These are phyloP conservation scores for Wallacemonas collosoma DNA, from an alignment of 208 protist species.

Conservation along the genomic window DNA sequence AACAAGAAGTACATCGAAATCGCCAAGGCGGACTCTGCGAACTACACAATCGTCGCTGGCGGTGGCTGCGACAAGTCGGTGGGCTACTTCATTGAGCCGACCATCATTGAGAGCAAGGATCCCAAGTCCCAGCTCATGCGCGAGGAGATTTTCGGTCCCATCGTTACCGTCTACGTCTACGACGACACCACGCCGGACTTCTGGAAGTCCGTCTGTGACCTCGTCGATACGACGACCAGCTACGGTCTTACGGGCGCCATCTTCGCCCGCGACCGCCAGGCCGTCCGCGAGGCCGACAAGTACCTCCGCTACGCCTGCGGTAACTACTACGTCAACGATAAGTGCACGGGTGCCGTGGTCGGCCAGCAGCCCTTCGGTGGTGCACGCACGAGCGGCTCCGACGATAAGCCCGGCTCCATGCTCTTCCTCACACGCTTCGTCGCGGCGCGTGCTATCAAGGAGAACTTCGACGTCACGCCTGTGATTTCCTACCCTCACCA, in stretches of 20 bases:
- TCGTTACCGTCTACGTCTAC: constrained; percentile 96
- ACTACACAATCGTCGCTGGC: constrained; percentile 75
- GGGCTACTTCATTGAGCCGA: constrained; percentile 97
- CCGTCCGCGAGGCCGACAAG: constrained; percentile 62
- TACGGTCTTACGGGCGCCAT: constrained; percentile 96
- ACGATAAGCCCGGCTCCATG: constrained; percentile 96
- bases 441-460: constrained; percentile 95
- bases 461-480: constrained; percentile 91
- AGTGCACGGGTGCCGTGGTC: constrained; percentile 97
- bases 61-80: constrained; percentile 70
- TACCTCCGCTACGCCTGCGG: constrained; percentile 88
- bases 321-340: constrained; percentile 99
- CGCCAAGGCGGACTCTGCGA: constrained; percentile 80
- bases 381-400: constrained; percentile 91
- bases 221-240: constrained; percentile 87
- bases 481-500: constrained; percentile 93
- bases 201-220: constrained; percentile 83
- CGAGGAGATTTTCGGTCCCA: constrained; percentile 98
- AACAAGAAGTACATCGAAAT: constrained; percentile 95
- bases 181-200: constrained; percentile 85
- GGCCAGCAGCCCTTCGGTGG: constrained; percentile 98
- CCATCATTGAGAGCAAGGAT: constrained; percentile 93
- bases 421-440: constrained; percentile 93
- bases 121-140: constrained; percentile 86
- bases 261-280: constrained; percentile 85